Conservation (phyloP, 2,329 filamentous ascomycete genomes). For the Ilyonectria robusta region DNA sequence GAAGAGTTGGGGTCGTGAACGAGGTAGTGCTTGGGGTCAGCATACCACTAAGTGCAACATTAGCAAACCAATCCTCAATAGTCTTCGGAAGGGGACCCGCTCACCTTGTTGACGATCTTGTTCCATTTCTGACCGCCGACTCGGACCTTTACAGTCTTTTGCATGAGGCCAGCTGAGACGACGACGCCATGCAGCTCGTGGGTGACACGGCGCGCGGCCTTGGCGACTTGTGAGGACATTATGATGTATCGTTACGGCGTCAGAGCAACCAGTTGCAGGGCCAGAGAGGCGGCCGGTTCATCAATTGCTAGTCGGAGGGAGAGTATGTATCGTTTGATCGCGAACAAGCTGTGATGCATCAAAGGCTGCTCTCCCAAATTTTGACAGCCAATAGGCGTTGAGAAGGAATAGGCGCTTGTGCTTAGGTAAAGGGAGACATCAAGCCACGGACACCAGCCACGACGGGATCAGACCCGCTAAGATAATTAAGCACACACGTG, state of each 20-base stretch:
- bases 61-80: not conserved
- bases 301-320: constrained; percentile 31
- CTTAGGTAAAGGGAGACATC: constrained; percentile 39
- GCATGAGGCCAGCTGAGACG: constrained; percentile 82
- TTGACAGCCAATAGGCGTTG: constrained; percentile 38
- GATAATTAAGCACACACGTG: not conserved
- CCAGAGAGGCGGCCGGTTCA: constrained; percentile 23
- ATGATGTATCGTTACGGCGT: not conserved
- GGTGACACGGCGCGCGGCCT: constrained; percentile 60
- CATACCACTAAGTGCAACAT: constrained; percentile 71
- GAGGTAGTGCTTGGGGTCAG: constrained; percentile 74
- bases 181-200: constrained; percentile 77
- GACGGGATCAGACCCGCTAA: not conserved
- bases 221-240: constrained; percentile 60
- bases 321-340: constrained; percentile 25
- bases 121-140: constrained; percentile 82
- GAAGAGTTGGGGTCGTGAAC: constrained; percentile 86
- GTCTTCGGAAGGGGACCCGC: constrained; percentile 13
- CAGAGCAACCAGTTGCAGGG: constrained; percentile 7
- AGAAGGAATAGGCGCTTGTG: not conserved
- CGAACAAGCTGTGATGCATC: constrained; percentile 17
- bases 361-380: constrained; percentile 38
- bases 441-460: not conserved
- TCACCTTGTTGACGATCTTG: constrained; percentile 79
- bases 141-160: constrained; percentile 84